Percentiles rank a stretch among this genome's conserved stretches.
Conservation (phyloP, 495 filamentous ascomycete genomes). For the Rostrohypoxylon terebratum region DNA sequence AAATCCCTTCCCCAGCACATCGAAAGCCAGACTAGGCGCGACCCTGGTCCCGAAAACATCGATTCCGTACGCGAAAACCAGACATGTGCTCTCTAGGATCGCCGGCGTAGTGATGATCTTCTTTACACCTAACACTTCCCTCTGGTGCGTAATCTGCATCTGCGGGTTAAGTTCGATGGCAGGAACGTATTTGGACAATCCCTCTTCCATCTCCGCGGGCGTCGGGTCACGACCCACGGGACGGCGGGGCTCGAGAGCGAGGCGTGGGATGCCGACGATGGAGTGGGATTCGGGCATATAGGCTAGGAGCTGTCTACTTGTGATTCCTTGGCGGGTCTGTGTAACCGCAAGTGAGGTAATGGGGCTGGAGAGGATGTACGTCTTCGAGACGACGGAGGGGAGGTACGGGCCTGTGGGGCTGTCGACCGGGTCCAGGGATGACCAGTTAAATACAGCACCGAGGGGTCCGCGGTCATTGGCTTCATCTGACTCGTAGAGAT, state of each 20-base stretch:
- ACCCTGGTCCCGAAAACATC: slow-evolving; percentile 91
- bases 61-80: slow-evolving; percentile 88
- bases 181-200: slow-evolving; percentile 79
- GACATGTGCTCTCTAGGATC: slow-evolving; percentile 89
- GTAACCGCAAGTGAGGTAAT: slow-evolving; percentile 85
- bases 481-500: slow-evolving; percentile 86
- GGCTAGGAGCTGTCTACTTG: slow-evolving; percentile 82
- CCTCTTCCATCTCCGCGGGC: slow-evolving; percentile 82
- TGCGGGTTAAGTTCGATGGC: slow-evolving; percentile 86
- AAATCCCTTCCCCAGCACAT: slow-evolving; percentile 92
- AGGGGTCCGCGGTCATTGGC: slow-evolving; percentile 89
- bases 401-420: slow-evolving; percentile 54
- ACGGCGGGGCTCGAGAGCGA: slow-evolving; percentile 85
- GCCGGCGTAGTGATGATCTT: slow-evolving; percentile 79
- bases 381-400: slow-evolving; percentile 81
- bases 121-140: slow-evolving; percentile 81
- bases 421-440: slow-evolving; percentile 70
- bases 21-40: slow-evolving; percentile 86
- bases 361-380: slow-evolving; percentile 79
- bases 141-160: slow-evolving; percentile 81
- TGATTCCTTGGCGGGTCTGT: slow-evolving; percentile 93
- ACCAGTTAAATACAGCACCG: slow-evolving; percentile 74
- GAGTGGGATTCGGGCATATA: slow-evolving; percentile 75
- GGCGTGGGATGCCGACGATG: slow-evolving; percentile 82
- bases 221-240: slow-evolving; percentile 88